A percentile compares a stretch with the other conserved stretches of the same genome.
These are phyloP conservation scores for Fusarium scirpi DNA, from an alignment of 2,329 filamentous ascomycete genomes.

Conservation along the genomic window DNA sequence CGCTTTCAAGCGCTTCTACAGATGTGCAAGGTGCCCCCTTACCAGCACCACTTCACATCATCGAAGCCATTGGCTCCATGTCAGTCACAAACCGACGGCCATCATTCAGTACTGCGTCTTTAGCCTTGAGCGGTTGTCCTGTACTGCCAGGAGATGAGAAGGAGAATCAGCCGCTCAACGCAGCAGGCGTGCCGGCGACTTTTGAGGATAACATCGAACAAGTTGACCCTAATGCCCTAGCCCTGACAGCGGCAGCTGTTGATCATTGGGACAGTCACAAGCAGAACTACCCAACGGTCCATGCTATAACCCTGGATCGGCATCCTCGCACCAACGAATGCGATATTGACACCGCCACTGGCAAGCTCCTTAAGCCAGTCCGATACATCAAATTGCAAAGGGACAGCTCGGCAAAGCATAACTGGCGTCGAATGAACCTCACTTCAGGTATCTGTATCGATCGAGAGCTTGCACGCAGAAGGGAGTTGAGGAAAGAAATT, in stretches of 20 bases:
- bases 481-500: constrained; percentile 7
- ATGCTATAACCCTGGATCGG: background rate
- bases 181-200: background rate
- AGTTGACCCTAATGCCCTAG: background rate
- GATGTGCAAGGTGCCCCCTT: constrained; percentile 16
- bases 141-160: background rate
- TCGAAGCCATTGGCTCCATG: constrained; percentile 19
- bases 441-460: constrained; percentile 45
- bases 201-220: background rate
- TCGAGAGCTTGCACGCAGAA: constrained; percentile 42
- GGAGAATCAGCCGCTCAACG: background rate
- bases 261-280: constrained; percentile 9
- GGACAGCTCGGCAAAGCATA: constrained; percentile 23
- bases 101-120: constrained; percentile 8
- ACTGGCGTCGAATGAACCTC: constrained; percentile 49
- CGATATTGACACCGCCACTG: constrained; percentile 55
- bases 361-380: constrained; percentile 51
- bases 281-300: background rate
- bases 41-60: constrained; percentile 40
- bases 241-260: background rate
- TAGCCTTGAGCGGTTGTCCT: constrained; percentile 28
- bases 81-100: background rate
- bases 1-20: background rate
- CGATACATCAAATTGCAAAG: constrained; percentile 49
- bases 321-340: constrained; percentile 20